Evolutionary conservation across 257 asterid species (phyloP), one percentile per base, ranked within the genome.

Genomic region (Rauvolfia tetraphylla): DNA sequence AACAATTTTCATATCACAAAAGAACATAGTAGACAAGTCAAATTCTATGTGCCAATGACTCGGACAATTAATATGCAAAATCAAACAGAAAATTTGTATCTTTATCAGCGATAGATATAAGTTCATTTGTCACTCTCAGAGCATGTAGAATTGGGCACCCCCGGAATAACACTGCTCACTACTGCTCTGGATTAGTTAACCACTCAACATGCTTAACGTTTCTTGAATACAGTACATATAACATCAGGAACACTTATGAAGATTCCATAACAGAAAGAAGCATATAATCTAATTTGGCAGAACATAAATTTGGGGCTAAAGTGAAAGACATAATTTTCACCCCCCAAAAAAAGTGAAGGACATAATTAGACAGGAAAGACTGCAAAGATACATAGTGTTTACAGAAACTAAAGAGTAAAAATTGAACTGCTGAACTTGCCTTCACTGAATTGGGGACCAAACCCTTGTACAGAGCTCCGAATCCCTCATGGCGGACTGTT

Each of bases 371-470:
- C 18, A 62, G 46, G 14, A 20, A 41, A 31, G 11, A 62, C 46
- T 14, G 22, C 59, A 62, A 58, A 39, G 62, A 51, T 38, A 20
- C 3, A 59, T 29, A 4, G 1, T 14, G 12, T 25, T 36, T 22
- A 51, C 7, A 1, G 42, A 22, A 38, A 38, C 44, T 67, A 10
- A 67, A 38, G 33, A 59, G 12, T 27, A 76, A 61, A 49, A 51
- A 3, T 42, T 25, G 20, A 44, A n/a, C 29, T 46, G 54, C 71
- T 74, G 17, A 69, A 82, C 93, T 81, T 46, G 89, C 98, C 98
- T 93, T 93, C 78, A 93, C 97, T 31, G 96, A 93, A 79, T 93
- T 93, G 71, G 98, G 98, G 76, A 92, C 86, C 90, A 93, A 85
- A 75, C 97, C 98, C 87, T 92, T 93, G 88, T 92, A 93, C 54